Evolutionary conservation across 202 grass and related monocot species (phyloP).

Genomic region (Cymbopogon flexuosus): DNA sequence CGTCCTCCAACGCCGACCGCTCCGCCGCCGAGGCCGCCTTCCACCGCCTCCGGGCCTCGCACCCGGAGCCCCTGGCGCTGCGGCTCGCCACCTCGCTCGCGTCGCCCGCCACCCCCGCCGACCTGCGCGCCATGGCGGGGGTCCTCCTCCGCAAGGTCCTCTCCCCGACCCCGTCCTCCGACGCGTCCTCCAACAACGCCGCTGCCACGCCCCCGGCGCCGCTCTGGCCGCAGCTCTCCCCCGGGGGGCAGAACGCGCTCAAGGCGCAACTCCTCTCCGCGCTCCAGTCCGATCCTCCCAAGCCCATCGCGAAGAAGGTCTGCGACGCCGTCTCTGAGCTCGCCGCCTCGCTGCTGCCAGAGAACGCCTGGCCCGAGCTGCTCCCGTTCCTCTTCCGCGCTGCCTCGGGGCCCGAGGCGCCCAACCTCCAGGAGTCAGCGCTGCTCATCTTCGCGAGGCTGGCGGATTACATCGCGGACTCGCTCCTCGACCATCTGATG

Average conservation of each 20-base stretch:
- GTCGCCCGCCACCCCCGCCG: conserved; percentile 26
- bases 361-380: conserved; percentile 68
- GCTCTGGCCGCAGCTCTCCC: conserved; percentile 73
- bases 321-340: conserved; percentile 83
- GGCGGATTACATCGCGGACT: conserved; percentile 69
- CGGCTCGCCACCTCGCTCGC: conserved; percentile 64
- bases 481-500: conserved; percentile 62
- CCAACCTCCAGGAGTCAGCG: conserved; percentile 79
- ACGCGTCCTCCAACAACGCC: conserved; percentile 17
- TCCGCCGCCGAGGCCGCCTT: conserved; percentile 82
- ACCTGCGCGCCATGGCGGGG: conserved; percentile 67
- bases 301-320: conserved; percentile 82
- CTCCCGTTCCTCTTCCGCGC: conserved; percentile 84
- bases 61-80: conserved; percentile 70
- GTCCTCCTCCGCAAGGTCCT: conserved; percentile 81
- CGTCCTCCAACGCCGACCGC: conserved; percentile 81
- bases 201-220: background rate
- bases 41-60: conserved; percentile 65
- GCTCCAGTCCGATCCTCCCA: conserved; percentile 58
- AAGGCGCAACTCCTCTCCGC: conserved; percentile 60
- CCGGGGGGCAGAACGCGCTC: conserved; percentile 45
- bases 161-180: conserved; percentile 44
- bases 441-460: conserved; percentile 78
- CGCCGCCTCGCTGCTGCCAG: conserved; percentile 62
- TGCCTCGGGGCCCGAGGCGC: conserved; percentile 45